phyloP scores from a whole-genome alignment of 768 basidiomycete genomes.

The Mycena pura region DNA sequence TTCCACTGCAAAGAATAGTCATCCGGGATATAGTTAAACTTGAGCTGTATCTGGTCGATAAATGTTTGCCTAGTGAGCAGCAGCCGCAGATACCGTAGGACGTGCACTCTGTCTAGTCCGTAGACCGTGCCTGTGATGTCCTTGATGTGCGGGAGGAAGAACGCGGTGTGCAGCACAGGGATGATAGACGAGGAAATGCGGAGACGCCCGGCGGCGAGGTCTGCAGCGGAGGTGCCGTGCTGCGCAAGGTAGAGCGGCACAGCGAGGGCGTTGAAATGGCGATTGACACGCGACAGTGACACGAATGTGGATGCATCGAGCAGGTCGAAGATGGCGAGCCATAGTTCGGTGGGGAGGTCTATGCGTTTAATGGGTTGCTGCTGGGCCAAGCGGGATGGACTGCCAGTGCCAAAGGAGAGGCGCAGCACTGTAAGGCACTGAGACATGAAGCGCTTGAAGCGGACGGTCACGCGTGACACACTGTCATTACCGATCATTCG shows the following conservation, averaged over 20 bases:
- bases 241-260: slow-evolving; percentile 11
- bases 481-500: too few relatives aligned
- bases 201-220: background rate
- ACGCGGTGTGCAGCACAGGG: slow-evolving; percentile 1
- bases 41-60: background rate
- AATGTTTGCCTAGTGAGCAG: background rate
- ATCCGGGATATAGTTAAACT: background rate
- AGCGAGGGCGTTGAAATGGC: slow-evolving; percentile 9
- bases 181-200: background rate
- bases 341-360: slow-evolving; percentile 6
- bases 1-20: background rate
- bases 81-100: background rate
- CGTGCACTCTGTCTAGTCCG: background rate
- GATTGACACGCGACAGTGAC: slow-evolving; percentile 2
- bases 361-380: background rate
- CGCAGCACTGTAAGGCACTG: background rate
- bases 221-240: background rate
- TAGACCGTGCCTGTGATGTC: background rate
- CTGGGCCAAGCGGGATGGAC: background rate
- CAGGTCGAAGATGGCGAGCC: slow-evolving; percentile 11
- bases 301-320: slow-evolving; percentile 2
- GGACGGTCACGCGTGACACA: too few relatives aligned
- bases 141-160: slow-evolving; percentile 5
- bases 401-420: too few relatives aligned
- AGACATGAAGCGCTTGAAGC: background rate